Percentiles rank a stretch among this genome's conserved stretches.
These are phyloP conservation scores for Fragilaria radians DNA, from an alignment of 108 stramenopile species.

Conservation along the genomic window DNA sequence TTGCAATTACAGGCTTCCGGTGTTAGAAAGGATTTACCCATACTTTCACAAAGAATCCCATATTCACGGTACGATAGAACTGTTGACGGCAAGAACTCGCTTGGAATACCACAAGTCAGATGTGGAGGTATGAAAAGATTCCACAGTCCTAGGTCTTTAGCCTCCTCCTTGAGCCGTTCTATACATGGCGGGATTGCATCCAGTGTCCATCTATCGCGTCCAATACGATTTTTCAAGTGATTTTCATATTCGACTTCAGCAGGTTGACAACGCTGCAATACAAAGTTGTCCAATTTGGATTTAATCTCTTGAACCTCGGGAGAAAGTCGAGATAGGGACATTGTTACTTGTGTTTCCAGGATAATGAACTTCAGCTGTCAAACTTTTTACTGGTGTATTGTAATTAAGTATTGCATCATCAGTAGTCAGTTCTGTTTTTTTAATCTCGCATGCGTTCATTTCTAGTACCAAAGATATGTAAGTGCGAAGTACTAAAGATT, in stretches of 20 bases:
- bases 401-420: too few species aligned
- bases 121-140: conserved; percentile 84
- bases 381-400: too few species aligned
- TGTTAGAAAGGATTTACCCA: conserved; percentile 80
- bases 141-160: conserved; percentile 76
- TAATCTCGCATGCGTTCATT: too few species aligned
- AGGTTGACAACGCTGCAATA: conserved; percentile 69
- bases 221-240: conserved; percentile 43
- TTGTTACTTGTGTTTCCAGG: too few species aligned
- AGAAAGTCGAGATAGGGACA: background rate
- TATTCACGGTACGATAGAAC: conserved; percentile 74
- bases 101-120: conserved; percentile 19
- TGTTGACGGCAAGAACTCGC: conserved; percentile 16
- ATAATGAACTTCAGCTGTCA: too few species aligned
- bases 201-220: conserved; percentile 52
- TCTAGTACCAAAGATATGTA: too few species aligned
- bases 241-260: conserved; percentile 66
- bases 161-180: conserved; percentile 45
- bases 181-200: conserved; percentile 68
- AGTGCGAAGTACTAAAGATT: too few species aligned
- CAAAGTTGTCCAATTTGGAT: conserved; percentile 59
- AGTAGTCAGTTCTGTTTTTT: too few species aligned
- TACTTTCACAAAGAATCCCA: conserved; percentile 80
- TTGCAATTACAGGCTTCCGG: conserved; percentile 93
- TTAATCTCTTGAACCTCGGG: conserved; percentile 48